phyloP scores from a whole-genome alignment of 257 asterid genomes.

The Solanum paucissectum region DNA sequence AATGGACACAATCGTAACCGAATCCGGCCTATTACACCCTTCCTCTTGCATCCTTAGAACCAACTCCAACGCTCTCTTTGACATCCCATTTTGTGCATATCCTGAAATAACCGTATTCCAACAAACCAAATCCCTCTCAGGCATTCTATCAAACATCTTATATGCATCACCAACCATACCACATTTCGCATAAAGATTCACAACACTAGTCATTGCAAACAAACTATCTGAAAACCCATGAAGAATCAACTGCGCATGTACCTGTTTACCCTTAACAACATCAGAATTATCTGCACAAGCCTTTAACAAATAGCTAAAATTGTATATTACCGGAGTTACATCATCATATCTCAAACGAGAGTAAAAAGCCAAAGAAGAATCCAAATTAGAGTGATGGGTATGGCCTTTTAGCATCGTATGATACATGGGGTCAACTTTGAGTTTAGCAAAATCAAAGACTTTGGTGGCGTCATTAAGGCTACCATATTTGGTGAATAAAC shows the following conservation, averaged over 20 bases:
- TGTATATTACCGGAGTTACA: constrained; percentile 49
- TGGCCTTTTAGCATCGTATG: constrained; percentile 72
- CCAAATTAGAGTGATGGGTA: constrained; percentile 26
- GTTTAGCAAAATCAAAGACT: constrained; percentile 51
- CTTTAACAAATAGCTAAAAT: constrained; percentile 51
- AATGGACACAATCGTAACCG: constrained; percentile 61
- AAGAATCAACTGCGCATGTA: constrained; percentile 66
- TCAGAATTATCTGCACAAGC: constrained; percentile 54
- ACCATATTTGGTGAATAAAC: constrained; percentile 71
- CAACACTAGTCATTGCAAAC: constrained; percentile 53
- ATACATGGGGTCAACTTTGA: constrained; percentile 59
- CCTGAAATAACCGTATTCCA: constrained; percentile 82
- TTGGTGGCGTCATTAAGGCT: constrained; percentile 54
- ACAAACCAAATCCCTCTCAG: constrained; percentile 66
- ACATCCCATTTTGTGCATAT: constrained; percentile 64
- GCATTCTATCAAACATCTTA: constrained; percentile 85
- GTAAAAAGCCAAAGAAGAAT: constrained; percentile 43
- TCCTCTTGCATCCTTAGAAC: constrained; percentile 43
- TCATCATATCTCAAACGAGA: constrained; percentile 49
- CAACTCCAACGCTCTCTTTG: constrained; percentile 46
- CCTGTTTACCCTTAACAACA: constrained; percentile 47
- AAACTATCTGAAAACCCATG: constrained; percentile 43
- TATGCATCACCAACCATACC: constrained; percentile 47
- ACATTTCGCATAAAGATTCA: constrained; percentile 68
- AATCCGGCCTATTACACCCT: constrained; percentile 43